A percentile compares a stretch with the other conserved stretches of the same genome.
These are phyloP conservation scores for Phytophthora pluvialis DNA, from an alignment of 352 stramenopile genomes.

Conservation along the genomic window DNA sequence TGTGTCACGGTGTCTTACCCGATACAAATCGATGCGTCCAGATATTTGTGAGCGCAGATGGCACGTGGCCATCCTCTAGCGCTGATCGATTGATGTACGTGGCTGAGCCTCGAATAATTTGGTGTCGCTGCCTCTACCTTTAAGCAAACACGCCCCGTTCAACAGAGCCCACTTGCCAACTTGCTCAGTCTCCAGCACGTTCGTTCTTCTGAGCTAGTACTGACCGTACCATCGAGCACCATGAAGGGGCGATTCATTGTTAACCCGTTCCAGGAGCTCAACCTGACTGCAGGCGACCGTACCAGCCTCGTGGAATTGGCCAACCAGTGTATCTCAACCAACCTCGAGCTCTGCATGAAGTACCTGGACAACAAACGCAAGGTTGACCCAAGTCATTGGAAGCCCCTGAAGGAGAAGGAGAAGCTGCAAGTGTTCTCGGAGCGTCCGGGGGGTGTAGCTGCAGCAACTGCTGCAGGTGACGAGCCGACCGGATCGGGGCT, in stretches of 20 bases:
- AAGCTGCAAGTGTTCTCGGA: conserved; percentile 22
- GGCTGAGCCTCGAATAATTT: neutral
- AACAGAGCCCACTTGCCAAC: conserved; percentile 11
- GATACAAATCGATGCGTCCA: neutral
- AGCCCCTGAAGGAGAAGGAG: conserved; percentile 12
- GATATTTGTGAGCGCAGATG: conserved; percentile 2
- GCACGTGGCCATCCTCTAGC: neutral
- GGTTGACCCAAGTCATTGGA: conserved; percentile 10
- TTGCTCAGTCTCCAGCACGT: conserved; percentile 5
- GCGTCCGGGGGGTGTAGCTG: conserved; percentile 9
- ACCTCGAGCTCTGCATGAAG: conserved; percentile 7
- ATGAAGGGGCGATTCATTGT: conserved; percentile 14
- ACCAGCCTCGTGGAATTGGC: conserved; percentile 1
- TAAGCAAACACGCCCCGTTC: neutral
- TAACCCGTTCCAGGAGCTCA: conserved; percentile 17
- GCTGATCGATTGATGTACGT: neutral
- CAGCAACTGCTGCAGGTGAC: conserved; percentile 7
- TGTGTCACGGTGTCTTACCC: conserved; percentile 16
- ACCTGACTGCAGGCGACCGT: neutral
- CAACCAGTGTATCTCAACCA: conserved; percentile 10
- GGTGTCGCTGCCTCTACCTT: conserved; percentile 3
- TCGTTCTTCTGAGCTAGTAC: too few relatives aligned
- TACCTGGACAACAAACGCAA: conserved; percentile 9
- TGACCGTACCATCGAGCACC: too few relatives aligned
- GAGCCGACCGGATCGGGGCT: conserved; percentile 17